Base-by-base conservation (phyloP, 163 green algal species). In the Scenedesmus sp. region DNA sequence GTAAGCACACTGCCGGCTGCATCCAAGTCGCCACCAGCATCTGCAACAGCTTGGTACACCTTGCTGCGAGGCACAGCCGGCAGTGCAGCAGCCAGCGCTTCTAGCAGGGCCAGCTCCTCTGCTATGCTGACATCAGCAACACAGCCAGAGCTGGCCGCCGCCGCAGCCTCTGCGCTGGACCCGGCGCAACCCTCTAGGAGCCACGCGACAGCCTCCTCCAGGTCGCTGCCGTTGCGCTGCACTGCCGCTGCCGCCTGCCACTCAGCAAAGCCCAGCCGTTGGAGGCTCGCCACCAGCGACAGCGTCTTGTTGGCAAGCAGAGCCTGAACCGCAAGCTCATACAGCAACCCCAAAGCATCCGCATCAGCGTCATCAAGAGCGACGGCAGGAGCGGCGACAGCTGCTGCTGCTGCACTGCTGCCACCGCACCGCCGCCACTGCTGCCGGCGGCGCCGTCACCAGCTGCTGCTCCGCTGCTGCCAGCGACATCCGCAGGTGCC, bases 171-270 rank as follows among this genome's bases (percentile, higher is more conserved):
- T 0, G 43, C 42, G 20, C 33, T 4, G 40, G 40, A 7, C 0
- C 56, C 73, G 3, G 89, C 92, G 49, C 91, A 82, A 30, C 92
- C 90, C 12, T 93, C 92, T 40, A 96, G 93, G 83, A 97, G 93
- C 93, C 93, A 95, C 1, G 92, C 89, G 22, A 97, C 53, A 0
- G 92, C 93, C 0, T 68, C 91, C 82, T 96, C 90, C 43, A 97
- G 82, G 81, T 97, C 92, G 92, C 91, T 93, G 70, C 96, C 96
- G 70, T 94, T 85, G 33, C 89, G 91, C 91, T 95, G 93, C 56
- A 97, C 93, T 24, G 95, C 96, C 15, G 92, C 90, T 35, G 86
- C 86, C 15, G 88, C 92, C 72, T 95, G 92, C 89, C 87, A 94
- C 44, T 93, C 89, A 0, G 92, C 35, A 44, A 97, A 97, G 44